These are phyloP conservation scores for Aegilops longissima DNA, from an alignment of 176 grass and related monocot genomes.

Conservation along the genomic window DNA sequence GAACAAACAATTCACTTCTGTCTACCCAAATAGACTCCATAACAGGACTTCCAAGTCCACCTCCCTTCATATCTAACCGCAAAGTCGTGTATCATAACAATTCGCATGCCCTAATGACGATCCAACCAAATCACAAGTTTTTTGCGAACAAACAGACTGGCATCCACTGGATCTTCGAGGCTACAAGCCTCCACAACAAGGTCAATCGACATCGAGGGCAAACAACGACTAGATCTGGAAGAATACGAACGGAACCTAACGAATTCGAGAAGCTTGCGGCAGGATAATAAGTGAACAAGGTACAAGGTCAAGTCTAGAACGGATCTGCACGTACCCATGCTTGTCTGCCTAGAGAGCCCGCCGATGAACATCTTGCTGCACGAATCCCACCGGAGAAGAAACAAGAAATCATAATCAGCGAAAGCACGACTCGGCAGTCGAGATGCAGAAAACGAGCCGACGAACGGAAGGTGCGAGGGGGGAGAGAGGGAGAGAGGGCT, in stretches of 20 bases:
- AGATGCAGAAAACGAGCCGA: not conserved
- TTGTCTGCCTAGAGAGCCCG: conserved; percentile 76
- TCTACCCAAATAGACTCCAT: not conserved
- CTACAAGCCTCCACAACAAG: not conserved
- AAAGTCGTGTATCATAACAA: not conserved
- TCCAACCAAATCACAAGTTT: not conserved
- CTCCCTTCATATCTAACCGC: not conserved
- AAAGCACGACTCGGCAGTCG: not conserved
- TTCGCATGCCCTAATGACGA: not conserved
- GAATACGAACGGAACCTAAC: not conserved
- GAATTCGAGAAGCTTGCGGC: not conserved
- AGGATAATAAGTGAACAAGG: not conserved
- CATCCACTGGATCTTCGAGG: not conserved
- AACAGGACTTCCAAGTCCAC: not conserved
- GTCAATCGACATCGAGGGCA: not conserved
- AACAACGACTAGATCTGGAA: conserved; percentile 17
- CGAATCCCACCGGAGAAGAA: not conserved
- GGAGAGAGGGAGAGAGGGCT: not conserved
- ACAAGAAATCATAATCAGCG: not conserved
- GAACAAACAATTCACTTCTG: not conserved
- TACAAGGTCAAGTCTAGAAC: not conserved
- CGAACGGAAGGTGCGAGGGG: not conserved
- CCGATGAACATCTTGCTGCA: conserved; percentile 92
- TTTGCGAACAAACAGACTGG: not conserved
- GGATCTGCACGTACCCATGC: conserved; percentile 47